Conservation (phyloP, 495 filamentous ascomycete genomes). For the Penicillium argentinense region DNA sequence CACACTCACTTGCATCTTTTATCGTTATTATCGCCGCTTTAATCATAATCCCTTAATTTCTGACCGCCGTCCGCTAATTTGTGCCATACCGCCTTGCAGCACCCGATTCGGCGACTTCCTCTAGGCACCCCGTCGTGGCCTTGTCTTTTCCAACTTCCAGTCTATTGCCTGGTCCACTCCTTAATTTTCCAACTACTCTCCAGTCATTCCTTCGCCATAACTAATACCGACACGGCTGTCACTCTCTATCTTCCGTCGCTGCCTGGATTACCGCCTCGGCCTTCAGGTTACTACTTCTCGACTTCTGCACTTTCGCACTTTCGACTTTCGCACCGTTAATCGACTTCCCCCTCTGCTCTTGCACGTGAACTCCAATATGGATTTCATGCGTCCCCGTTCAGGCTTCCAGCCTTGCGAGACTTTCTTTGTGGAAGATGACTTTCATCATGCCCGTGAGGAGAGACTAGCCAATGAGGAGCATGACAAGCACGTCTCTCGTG, state of each 20-base stretch:
- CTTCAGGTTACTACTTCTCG: conserved; percentile 37
- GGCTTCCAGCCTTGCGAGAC: conserved; percentile 64
- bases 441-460: conserved; percentile 37
- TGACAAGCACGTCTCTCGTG: conserved; percentile 67
- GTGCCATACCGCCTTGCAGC: conserved; percentile 43
- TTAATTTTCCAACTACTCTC: conserved; percentile 55
- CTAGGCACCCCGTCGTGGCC: conserved; percentile 45
- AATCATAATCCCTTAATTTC: conserved; percentile 23
- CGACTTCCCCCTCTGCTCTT: not conserved
- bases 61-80: conserved; percentile 27
- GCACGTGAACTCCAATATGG: conserved; percentile 54
- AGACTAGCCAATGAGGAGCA: conserved; percentile 55
- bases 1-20: not conserved
- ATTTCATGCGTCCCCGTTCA: conserved; percentile 57
- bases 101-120: conserved; percentile 42
- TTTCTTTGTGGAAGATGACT: conserved; percentile 87
- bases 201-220: conserved; percentile 50
- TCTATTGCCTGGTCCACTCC: conserved; percentile 47
- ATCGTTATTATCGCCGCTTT: conserved; percentile 3
- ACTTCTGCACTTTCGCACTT: conserved; percentile 15
- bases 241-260: conserved; percentile 56
- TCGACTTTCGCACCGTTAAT: conserved; percentile 9
- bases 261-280: conserved; percentile 29
- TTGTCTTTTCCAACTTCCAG: conserved; percentile 29
- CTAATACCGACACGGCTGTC: conserved; percentile 53